Evolutionary conservation across 2,329 filamentous ascomycete species (phyloP).

Genomic region (Beauveria sp.): DNA sequence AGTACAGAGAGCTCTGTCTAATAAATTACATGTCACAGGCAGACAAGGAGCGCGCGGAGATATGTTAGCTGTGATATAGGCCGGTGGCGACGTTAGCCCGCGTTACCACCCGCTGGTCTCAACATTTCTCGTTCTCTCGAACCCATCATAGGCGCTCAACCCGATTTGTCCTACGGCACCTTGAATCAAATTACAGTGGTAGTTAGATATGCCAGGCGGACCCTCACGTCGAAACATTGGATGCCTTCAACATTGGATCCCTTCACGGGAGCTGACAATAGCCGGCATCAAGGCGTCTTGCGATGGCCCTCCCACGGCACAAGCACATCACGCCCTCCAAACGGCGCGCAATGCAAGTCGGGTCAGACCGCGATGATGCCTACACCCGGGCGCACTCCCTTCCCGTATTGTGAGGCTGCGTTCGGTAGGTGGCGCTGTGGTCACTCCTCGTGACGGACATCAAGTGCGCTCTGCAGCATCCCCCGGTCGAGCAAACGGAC

Average conservation of each 20-base stretch:
- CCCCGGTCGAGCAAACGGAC: neutral
- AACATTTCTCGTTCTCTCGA: neutral
- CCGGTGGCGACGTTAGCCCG: neutral
- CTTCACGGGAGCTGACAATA: neutral
- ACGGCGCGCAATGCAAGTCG: neutral
- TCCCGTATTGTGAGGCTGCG: neutral
- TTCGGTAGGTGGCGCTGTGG: neutral
- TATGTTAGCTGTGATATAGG: neutral
- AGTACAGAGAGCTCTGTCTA: neutral
- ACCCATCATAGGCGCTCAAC: neutral
- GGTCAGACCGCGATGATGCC: neutral
- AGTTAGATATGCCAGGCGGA: neutral
- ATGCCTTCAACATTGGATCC: neutral
- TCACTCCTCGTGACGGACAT: conserved; percentile 3
- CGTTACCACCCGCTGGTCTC: neutral
- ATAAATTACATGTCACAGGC: neutral
- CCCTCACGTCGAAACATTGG: neutral
- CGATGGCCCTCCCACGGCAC: neutral
- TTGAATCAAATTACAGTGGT: neutral
- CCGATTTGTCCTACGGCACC: neutral
- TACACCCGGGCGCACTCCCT: neutral
- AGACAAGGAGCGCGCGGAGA: neutral
- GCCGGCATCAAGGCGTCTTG: neutral
- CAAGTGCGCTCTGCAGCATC: neutral
- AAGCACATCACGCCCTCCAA: neutral